Evolutionary conservation across 768 basidiomycete genomes (phyloP), one percentile per base, ranked within the genome.

Genomic region (Lanmaoa pseudosensibilis): DNA sequence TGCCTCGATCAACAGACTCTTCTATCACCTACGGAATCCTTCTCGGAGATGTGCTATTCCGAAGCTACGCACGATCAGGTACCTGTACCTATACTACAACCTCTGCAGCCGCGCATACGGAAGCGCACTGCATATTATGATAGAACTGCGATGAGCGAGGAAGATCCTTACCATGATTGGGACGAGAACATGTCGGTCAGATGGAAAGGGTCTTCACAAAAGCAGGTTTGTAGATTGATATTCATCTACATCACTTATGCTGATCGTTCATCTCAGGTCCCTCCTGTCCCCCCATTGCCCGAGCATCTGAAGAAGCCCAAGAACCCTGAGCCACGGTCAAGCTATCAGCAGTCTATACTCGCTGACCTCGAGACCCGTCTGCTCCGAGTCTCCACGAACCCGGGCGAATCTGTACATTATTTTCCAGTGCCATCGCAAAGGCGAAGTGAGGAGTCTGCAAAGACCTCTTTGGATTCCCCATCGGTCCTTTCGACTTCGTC

Each of bases 1-100:
- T 69, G 69, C 38, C 74, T 79, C 37, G 78, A 79, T 62, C 69
- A 77, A 21, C 73, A 77, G 56, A 73, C 79, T 0, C 71, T 79
- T 12, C 62, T 73, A 32, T 69, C 72, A 0, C 78, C 78, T 11
- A 63, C 70, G 3, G 75, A 76, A 25, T 69, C 77, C 25, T 79
- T 78, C 59, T 74, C 76, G 5, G 78, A 78, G 47, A 52, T 76
- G 2, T 79, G 78, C 57, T 79, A 77, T 54, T 60, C 72, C 13
- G 70, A 69, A 44, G 77, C 78, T 8, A 73, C 78, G n/a, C 66
- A 73, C 34, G 74, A 74, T 37, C 58, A 62, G 37, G 38, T 52
- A 5, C 60, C 65, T 11, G 72, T 72, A 0, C 72, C 72, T 5
- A 16, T 59, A 0, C 56, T 72, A 1, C 72, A 72, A 36, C 70